Conservation (phyloP, 352 stramenopile genomes). For the Bremia lactucae region DNA sequence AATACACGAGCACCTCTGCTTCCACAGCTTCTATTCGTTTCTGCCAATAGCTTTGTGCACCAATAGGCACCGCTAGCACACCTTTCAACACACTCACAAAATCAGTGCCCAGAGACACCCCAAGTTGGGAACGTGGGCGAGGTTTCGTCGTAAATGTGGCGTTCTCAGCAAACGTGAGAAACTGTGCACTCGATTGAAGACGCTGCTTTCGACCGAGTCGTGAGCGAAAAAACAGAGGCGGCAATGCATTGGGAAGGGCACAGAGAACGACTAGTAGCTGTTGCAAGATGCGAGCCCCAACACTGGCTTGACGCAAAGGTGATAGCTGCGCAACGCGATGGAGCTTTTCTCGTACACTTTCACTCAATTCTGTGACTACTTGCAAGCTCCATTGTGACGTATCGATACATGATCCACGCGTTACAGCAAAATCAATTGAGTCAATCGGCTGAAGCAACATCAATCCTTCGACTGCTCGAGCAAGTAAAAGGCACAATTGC, state of each 20-base stretch:
- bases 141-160: slow-evolving; percentile 34
- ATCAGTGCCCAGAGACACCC: slow-evolving; percentile 36
- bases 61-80: slow-evolving; percentile 13
- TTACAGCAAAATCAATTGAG: slow-evolving; percentile 12
- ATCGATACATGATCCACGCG: neutral
- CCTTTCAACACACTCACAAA: slow-evolving; percentile 41
- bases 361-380: slow-evolving; percentile 7
- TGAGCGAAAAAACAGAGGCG: slow-evolving; percentile 35
- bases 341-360: slow-evolving; percentile 13
- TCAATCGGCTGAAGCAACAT: slow-evolving; percentile 16
- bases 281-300: slow-evolving; percentile 26
- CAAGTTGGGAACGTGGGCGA: slow-evolving; percentile 35
- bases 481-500: slow-evolving; percentile 18
- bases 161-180: slow-evolving; percentile 36
- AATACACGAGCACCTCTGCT: slow-evolving; percentile 22
- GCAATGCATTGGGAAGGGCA: slow-evolving; percentile 17
- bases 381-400: slow-evolving; percentile 10
- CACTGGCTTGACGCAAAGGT: slow-evolving; percentile 4
- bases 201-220: slow-evolving; percentile 11
- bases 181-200: slow-evolving; percentile 29
- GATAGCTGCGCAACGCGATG: slow-evolving; percentile 19
- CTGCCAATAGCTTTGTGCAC: slow-evolving; percentile 11
- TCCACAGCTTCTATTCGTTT: slow-evolving; percentile 11
- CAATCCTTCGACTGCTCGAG: slow-evolving; percentile 23
- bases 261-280: slow-evolving; percentile 28